Base-by-base conservation (phyloP, 73 alveolate species). In the Paramecium primaurelia region DNA sequence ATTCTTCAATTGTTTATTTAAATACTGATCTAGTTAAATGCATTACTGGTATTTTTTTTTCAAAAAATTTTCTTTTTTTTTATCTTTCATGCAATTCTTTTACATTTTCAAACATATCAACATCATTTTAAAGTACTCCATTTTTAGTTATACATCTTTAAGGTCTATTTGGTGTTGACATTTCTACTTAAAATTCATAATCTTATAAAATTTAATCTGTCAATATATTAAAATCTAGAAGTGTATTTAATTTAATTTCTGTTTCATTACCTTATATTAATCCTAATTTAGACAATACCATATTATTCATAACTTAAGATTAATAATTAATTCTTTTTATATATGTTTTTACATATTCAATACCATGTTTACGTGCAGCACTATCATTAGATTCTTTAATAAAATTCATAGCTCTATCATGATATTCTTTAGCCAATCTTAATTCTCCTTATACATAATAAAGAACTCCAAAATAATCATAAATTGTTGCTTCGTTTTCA, bases 401-500 rank as follows among this genome's bases (percentile, higher is more conserved):
- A 80, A 42, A 80, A 49, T 80, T 80, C 75, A 80, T 49, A 2
- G 91, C 91, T 80, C 91, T 40, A 28, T 80, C 91, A 49, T 80
- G 91, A 45, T 32, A 80, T 64, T 80, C 91, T 22, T 80, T 80
- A 4, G 91, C 91, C 12, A 45, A 32, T 80, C 58, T 22, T 80
- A 49, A 47, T 11, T 80, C 73, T 44, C 91, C 91, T 36, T 47
- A 20, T 0, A 80, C 58, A 22, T 45, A 80, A 36, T 80, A 80
- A 28, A 80, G 71, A 20, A 80, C 91, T 0, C 91, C 91, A 42
- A 80, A 80, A 34, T 45, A 26, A 42, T 80, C 91, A 45, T 80
- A 80, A 26, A 80, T 80, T 44, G 71, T 44, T 59, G 64, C 44
- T 26, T 80, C 91, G 7, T 36, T 47, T 47, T 80, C 91, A 42